Base-by-base conservation (phyloP, 2,329 filamentous ascomycete species). In the Leptographium lundbergii region DNA sequence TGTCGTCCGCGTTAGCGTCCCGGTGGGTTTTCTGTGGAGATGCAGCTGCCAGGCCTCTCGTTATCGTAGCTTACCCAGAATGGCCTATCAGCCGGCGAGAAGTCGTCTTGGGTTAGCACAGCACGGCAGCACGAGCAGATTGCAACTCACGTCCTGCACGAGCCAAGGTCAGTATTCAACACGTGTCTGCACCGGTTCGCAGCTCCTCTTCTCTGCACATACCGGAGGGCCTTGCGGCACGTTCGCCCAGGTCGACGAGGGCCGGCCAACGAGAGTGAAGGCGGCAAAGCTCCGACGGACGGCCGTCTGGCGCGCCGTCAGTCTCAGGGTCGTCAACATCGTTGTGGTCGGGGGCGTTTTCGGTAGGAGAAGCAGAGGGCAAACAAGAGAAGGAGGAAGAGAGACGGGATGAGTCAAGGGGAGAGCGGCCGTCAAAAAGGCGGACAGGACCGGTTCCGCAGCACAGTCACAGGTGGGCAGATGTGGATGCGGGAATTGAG, bases 161-260 rank as follows among this genome's bases (percentile, higher is more conserved):
- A 53, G 51, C 22, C 11, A 42, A 17, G 11, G 36, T 56, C 34
- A 56, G 54, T 36, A 56, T 56, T 56, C 9, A n/a, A 22, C 19
- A 39, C 36, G 27, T 53, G 17, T 29, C 25, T 53, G 24, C 17
- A 32, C 29, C 4, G 34, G 24, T 53, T 11, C 36, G 22, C 17
- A 9, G n/a, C 27, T 53, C 42, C 63, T 64, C 25, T 22, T 22
- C 58, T 34, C 27, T 34, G 19, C 17, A 82, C 88, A 75, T 84
- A 94, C 91, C 71, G 92, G 91, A 82, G 92, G 92, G 64, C 92
- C 92, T 77, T 96, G 89, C 66, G 89, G 87, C 59, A 97, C 90
- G 69, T 88, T 87, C 70, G 89, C 84, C 91, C 92, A 97, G 66
- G 88, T 89, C 62, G 91, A 96, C 66, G 83, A 85, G 67, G 85